Conservation (phyloP, 2,329 filamentous ascomycete genomes). For the Chaetomiaceae sp. region DNA sequence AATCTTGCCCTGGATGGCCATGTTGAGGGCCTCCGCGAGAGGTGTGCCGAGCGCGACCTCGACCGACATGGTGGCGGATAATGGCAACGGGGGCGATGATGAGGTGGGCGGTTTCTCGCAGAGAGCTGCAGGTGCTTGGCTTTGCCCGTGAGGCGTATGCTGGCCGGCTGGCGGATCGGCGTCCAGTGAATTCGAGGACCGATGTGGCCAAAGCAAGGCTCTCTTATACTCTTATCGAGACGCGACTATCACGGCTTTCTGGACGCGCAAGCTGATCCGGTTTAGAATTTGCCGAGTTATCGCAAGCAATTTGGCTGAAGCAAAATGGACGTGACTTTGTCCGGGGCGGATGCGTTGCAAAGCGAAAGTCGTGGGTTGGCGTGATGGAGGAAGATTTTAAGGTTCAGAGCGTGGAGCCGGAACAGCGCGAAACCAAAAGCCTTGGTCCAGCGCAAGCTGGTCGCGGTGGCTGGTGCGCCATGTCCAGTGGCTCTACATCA, state of each 20-base stretch:
- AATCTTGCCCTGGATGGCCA: conserved; percentile 82
- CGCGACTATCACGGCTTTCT: conserved; percentile 8
- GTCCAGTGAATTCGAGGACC: not conserved
- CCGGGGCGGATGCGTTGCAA: not conserved
- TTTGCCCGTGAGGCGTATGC: not conserved
- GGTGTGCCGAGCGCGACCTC: conserved; percentile 74
- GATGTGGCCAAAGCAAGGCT: conserved; percentile 8
- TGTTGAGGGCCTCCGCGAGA: conserved; percentile 76
- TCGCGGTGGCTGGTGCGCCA: conserved; percentile 7
- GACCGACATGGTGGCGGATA: conserved; percentile 59
- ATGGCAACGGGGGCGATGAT: not conserved
- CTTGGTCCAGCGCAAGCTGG: not conserved
- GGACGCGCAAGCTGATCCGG: not conserved
- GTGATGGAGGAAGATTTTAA: conserved; percentile 17
- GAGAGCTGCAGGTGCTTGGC: not conserved
- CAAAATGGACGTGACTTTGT: not conserved
- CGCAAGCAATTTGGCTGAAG: not conserved
- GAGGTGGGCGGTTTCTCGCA: not conserved
- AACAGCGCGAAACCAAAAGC: conserved; percentile 8
- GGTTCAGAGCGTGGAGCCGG: conserved; percentile 13
- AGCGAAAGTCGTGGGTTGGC: not conserved
- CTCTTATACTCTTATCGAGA: not conserved
- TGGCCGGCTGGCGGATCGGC: not conserved
- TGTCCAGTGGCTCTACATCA: not conserved
- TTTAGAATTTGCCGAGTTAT: not conserved